phyloP scores from a whole-genome alignment of 2,329 filamentous ascomycete genomes.

The Alternaria sp. region DNA sequence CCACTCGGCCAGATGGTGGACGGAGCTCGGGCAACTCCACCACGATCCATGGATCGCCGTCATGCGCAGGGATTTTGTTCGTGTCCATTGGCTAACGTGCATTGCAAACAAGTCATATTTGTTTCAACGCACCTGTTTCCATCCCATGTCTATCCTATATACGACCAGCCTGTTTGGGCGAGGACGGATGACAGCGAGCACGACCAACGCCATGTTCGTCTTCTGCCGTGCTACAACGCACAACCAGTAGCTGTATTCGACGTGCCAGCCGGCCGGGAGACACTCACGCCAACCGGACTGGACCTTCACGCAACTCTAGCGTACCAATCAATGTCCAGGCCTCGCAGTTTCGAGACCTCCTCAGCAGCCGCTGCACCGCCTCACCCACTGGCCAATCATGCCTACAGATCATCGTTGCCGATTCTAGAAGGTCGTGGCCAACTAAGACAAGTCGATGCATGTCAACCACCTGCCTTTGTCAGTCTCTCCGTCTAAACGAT shows the following conservation, averaged over 20 bases:
- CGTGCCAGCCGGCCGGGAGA: background rate
- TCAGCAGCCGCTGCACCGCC: conserved; percentile 47
- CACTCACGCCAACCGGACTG: background rate
- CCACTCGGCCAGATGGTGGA: conserved; percentile 28
- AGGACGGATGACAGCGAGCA: conserved; percentile 28
- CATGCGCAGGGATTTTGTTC: conserved; percentile 30
- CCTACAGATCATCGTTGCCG: conserved; percentile 14
- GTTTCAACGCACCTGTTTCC: conserved; percentile 40
- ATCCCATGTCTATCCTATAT: conserved; percentile 32
- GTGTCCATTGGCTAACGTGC: conserved; percentile 24
- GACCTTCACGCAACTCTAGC: conserved; percentile 12
- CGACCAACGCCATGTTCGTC: conserved; percentile 4
- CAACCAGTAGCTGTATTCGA: conserved; percentile 1
- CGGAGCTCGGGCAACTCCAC: conserved; percentile 18
- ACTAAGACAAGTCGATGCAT: conserved; percentile 16
- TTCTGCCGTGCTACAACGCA: conserved; percentile 6
- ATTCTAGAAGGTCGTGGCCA: conserved; percentile 36
- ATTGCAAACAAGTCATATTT: conserved; percentile 33
- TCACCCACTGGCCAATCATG: conserved; percentile 30
- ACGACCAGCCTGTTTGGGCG: conserved; percentile 28
- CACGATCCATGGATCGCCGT: conserved; percentile 29
- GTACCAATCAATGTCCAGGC: conserved; percentile 31
- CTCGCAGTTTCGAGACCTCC: conserved; percentile 23
- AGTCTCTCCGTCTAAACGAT: conserved; percentile 20
- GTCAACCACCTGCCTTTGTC: conserved; percentile 31